A percentile compares a stretch with the other conserved stretches of the same genome.
These are phyloP conservation scores for Candida ficus DNA, from an alignment of 805 yeast species.

Conservation along the genomic window DNA sequence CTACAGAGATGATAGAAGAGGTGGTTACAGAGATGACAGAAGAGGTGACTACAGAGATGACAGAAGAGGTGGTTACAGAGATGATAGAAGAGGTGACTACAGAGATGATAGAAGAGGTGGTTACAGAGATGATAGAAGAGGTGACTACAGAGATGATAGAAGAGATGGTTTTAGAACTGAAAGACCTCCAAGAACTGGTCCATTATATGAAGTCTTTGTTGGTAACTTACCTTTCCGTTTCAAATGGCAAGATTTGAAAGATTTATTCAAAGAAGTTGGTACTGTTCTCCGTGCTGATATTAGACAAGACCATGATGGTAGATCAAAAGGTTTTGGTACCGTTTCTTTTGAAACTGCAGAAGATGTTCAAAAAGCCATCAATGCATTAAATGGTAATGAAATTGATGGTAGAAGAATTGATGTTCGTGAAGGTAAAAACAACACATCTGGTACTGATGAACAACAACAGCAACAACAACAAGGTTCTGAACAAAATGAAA, in stretches of 20 bases:
- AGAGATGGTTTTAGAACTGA: conserved; percentile 8
- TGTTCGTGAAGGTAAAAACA: conserved; percentile 65
- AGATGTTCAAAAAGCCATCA: conserved; percentile 70
- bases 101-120: conserved; percentile 10
- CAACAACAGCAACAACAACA: background rate
- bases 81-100: conserved; percentile 17
- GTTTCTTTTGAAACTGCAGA: conserved; percentile 63
- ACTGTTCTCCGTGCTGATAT: conserved; percentile 80
- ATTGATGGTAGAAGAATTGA: conserved; percentile 75
- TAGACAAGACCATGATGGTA: conserved; percentile 57
- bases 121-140: conserved; percentile 5
- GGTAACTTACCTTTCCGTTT: conserved; percentile 80
- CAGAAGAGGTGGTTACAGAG: conserved; percentile 14
- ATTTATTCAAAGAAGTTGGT: conserved; percentile 74
- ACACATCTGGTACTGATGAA: background rate
- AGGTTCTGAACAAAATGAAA: background rate
- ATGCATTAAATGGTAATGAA: conserved; percentile 60
- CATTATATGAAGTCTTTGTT: conserved; percentile 55
- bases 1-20: conserved; percentile 10
- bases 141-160: too few species aligned
- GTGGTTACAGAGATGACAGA: conserved; percentile 10
- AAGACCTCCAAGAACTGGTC: conserved; percentile 23
- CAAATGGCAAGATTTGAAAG: conserved; percentile 82
- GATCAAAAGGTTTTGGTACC: conserved; percentile 83
- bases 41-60: conserved; percentile 15